These are phyloP conservation scores for Amaranthus cruentus DNA, from an alignment of 148 eudicot genomes.

Conservation along the genomic window DNA sequence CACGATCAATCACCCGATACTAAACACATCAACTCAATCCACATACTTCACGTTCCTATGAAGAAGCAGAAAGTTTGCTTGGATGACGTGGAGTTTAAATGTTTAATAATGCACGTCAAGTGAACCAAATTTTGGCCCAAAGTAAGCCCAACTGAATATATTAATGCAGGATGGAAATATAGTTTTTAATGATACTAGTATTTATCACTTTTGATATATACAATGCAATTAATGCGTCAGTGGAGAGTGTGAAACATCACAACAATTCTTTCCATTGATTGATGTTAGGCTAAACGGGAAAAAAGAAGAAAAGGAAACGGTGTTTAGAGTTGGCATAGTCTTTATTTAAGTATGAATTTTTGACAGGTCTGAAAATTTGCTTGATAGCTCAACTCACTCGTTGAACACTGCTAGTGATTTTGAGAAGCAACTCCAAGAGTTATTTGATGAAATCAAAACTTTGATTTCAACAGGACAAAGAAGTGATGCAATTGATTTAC, in stretches of 20 bases:
- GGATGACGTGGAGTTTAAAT: too few species aligned
- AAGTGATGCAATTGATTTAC: slow-evolving; percentile 61
- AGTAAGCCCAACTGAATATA: too few species aligned
- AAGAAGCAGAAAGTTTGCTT: too few species aligned
- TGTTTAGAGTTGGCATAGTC: slow-evolving; percentile 9
- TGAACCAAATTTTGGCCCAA: too few species aligned
- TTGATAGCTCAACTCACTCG: slow-evolving; percentile 36
- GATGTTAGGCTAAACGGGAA: not conserved
- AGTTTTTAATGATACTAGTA: too few species aligned
- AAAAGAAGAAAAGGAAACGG: slow-evolving; percentile 2
- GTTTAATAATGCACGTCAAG: too few species aligned
- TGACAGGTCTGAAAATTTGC: slow-evolving; percentile 42
- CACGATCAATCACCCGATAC: too few species aligned
- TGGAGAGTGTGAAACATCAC: not conserved
- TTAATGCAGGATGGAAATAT: too few species aligned
- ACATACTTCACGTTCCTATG: too few species aligned
- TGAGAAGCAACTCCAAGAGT: slow-evolving; percentile 61
- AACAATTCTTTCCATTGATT: slow-evolving; percentile 4
- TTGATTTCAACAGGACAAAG: slow-evolving; percentile 60
- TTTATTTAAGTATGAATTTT: slow-evolving; percentile 13
- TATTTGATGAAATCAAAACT: slow-evolving; percentile 74
- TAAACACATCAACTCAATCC: too few species aligned
- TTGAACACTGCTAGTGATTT: slow-evolving; percentile 44
- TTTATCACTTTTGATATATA: too few species aligned
- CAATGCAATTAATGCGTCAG: too few species aligned